Evolutionary conservation across 768 basidiomycete species (phyloP).

Genomic region (Lentinula edodes): DNA sequence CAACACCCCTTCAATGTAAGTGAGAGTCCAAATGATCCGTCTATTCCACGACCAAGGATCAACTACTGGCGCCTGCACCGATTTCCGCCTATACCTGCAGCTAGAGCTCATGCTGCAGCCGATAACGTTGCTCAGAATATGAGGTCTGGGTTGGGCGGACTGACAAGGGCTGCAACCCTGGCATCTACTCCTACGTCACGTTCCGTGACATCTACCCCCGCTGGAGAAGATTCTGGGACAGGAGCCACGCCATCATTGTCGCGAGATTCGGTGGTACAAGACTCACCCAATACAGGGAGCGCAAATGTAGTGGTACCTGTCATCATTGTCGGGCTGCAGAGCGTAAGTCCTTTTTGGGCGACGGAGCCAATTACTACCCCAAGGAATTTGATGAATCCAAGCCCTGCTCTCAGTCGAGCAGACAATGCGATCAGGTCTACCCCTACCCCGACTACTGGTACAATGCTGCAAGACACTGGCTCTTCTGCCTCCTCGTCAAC

Average conservation of each 20-base stretch:
- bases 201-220: neutral
- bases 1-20: conserved; percentile 7
- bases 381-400: conserved; percentile 7
- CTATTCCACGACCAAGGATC: conserved; percentile 28
- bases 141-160: conserved; percentile 7
- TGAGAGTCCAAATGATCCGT: neutral
- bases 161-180: conserved; percentile 11
- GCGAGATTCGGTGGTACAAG: neutral
- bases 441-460: neutral
- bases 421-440: conserved; percentile 50
- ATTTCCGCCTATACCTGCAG: conserved; percentile 64
- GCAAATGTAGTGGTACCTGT: conserved; percentile 65
- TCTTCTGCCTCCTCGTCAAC: no score
- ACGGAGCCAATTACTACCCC: neutral
- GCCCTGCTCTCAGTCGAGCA: conserved; percentile 54
- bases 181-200: neutral
- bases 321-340: conserved; percentile 79
- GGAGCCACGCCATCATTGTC: neutral
- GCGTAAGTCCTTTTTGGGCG: conserved; percentile 40
- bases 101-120: conserved; percentile 15
- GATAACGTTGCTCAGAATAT: conserved; percentile 6
- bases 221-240: neutral
- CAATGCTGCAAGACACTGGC: neutral
- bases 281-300: conserved; percentile 4
- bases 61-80: conserved; percentile 84